Evolutionary conservation across 2,329 filamentous ascomycete species (phyloP).

Genomic region (Immersiporthe knoxdaviesiana): DNA sequence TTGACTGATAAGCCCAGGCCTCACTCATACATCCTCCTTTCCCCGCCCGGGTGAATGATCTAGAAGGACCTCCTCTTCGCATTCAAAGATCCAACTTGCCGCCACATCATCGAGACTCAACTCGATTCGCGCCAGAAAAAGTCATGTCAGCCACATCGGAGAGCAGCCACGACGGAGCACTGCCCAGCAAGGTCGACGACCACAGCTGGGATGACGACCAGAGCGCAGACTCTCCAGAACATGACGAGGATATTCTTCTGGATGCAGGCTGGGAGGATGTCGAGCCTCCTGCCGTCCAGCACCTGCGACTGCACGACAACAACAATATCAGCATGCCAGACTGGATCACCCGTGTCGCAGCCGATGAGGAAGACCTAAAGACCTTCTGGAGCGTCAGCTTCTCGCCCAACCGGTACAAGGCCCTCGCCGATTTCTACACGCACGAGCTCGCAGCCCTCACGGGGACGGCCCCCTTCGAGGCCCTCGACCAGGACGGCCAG

Average conservation of each 20-base stretch:
- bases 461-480: slow-evolving; percentile 37
- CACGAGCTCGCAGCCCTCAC: slow-evolving; percentile 46
- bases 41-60: neutral
- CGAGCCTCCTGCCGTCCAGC: neutral
- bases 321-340: slow-evolving; percentile 40
- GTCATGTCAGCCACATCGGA: neutral
- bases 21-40: neutral
- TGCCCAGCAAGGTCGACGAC: neutral
- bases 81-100: neutral
- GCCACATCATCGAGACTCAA: neutral
- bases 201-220: neutral
- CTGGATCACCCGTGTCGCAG: slow-evolving; percentile 47
- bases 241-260: neutral
- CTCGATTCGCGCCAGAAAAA: neutral
- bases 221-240: neutral
- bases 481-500: slow-evolving; percentile 47
- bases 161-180: neutral
- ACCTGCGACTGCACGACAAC: neutral
- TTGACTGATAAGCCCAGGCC: neutral
- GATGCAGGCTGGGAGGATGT: neutral
- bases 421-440: slow-evolving; percentile 46
- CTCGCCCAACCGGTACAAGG: slow-evolving; percentile 45
- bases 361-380: slow-evolving; percentile 51
- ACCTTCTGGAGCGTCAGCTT: slow-evolving; percentile 53
- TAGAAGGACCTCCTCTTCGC: neutral